Evolutionary conservation across 371 early-diverging fungal genomes (phyloP).

Genomic region (Blastocladiella emersonii): DNA sequence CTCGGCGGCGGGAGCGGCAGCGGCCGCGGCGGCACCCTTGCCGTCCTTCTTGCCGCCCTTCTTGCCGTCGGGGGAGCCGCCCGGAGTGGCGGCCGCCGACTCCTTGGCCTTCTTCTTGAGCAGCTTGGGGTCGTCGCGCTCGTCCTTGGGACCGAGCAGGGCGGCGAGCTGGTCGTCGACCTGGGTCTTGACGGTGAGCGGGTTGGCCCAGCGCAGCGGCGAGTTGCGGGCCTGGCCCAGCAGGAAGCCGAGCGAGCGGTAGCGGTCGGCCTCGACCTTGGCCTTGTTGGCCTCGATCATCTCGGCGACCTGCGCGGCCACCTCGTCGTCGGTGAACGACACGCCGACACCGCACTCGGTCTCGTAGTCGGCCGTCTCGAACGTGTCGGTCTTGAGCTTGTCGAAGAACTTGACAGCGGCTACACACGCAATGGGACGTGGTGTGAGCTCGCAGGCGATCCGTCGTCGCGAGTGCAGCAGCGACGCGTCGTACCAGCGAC

Average conservation of each 20-base stretch:
- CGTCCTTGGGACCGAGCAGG: conserved; percentile 88
- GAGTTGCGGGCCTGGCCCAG: conserved; percentile 55
- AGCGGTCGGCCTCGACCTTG: conserved; percentile 64
- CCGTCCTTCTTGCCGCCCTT: conserved; percentile 19
- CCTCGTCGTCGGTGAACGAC: conserved; percentile 53
- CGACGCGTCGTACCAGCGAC: conserved; percentile 47
- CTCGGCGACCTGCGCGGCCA: conserved; percentile 33
- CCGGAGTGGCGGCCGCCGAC: conserved; percentile 12
- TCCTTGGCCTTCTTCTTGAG: conserved; percentile 44
- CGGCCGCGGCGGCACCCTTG: conserved; percentile 8
- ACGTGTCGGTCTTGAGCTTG: conserved; percentile 26
- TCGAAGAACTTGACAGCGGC: conserved; percentile 82
- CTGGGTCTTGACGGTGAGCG: conserved; percentile 66
- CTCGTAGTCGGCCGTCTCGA: conserved; percentile 56
- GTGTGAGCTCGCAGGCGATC: neutral
- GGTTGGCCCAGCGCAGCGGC: conserved; percentile 79
- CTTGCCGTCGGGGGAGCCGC: conserved; percentile 3
- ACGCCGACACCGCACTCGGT: conserved; percentile 85
- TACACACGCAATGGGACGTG: too few species aligned
- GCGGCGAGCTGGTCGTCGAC: conserved; percentile 69
- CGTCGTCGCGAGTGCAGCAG: neutral
- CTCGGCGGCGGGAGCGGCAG: conserved; percentile 6
- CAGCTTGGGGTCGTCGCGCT: conserved; percentile 60
- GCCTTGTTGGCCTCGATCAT: conserved; percentile 52
- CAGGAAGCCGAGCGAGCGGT: conserved; percentile 56